Conservation (phyloP, 257 asterid genomes). For the Cruciata laevipes region DNA sequence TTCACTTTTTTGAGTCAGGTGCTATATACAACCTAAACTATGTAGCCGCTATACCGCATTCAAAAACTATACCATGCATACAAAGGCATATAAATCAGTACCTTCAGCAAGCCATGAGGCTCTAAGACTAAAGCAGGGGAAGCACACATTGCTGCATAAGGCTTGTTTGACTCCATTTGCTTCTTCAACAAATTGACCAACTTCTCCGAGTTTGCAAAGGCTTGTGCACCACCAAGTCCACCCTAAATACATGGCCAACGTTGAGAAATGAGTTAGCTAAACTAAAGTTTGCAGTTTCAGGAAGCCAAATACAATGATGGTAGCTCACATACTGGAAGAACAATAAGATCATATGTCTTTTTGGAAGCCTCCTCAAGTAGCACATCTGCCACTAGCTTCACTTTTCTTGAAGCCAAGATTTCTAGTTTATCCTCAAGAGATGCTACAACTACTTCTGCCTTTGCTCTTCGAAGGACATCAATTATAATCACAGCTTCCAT, state of each 20-base stretch:
- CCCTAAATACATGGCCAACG: slow-evolving; percentile 40
- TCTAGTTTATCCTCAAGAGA: slow-evolving; percentile 68
- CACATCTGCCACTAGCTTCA: slow-evolving; percentile 79
- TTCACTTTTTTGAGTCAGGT: too few species aligned
- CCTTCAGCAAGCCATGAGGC: slow-evolving; percentile 86
- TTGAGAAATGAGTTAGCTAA: background rate
- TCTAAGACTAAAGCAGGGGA: slow-evolving; percentile 91
- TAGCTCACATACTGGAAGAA: slow-evolving; percentile 63
- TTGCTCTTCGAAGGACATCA: slow-evolving; percentile 86
- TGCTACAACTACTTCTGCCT: slow-evolving; percentile 82
- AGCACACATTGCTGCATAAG: slow-evolving; percentile 90
- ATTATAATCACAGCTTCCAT: slow-evolving; percentile 88
- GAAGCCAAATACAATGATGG: background rate
- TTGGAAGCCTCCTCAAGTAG: slow-evolving; percentile 62
- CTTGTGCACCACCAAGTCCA: slow-evolving; percentile 94
- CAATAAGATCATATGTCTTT: slow-evolving; percentile 63
- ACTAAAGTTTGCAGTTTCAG: background rate
- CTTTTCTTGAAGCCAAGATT: slow-evolving; percentile 83
- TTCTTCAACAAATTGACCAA: slow-evolving; percentile 67
- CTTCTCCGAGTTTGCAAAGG: slow-evolving; percentile 71
- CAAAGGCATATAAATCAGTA: slow-evolving; percentile 13
- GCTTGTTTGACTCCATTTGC: slow-evolving; percentile 59
- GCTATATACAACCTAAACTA: background rate
- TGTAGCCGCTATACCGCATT: background rate
- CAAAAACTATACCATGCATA: background rate